Evolutionary conservation across 139 green algal genomes (phyloP), one percentile per base, ranked within the genome.

Genomic region (Picochlorum sp.): DNA sequence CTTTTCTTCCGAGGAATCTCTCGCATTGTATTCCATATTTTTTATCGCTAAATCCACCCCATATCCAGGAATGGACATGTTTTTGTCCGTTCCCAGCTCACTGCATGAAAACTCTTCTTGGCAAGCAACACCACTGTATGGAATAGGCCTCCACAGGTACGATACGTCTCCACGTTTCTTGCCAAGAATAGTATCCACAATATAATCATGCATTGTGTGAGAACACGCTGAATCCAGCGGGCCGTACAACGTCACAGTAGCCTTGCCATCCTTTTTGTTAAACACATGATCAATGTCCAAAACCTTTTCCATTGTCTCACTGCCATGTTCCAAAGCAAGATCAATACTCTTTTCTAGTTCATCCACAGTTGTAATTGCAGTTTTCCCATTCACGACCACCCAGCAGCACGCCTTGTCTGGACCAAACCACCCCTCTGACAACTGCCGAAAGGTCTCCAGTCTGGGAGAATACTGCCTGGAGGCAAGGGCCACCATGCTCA

Each of bases 1-100:
- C 28, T 38, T 69, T 47, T 56, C 64, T 23, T 8, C 18, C 23
- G 66, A 82, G 68, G 97, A 92, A 65, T 98, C 90, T 50, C 92
- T 74, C 0, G 92, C 92, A 24, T 84, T 92, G 77, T 98, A 98
- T 74, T 98, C 93, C 74, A 90, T 98, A 79, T 95, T 97, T 70
- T 98, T 98, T 9, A 98, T 78, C 4, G 88, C 91, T 49, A 96
- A 75, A 78, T 98, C 92, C 18, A 93, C 83, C 10, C 92, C 92
- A 41, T 85, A 98, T 3, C 93, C 93, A 1, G 80, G 74, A 47
- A 94, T 61, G 18, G 61, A 51, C 52, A 91, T 61, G 26, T 20
- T 32, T 15, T 26, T 72, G 13, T 26, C 49, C 0, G 41, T 44
- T 4, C 80, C 80, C 26, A 80, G 62, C 13, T 16, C 23, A 21